Evolutionary conservation across 2,329 filamentous ascomycete genomes (phyloP), one percentile per base, ranked within the genome.

Genomic region (Plectosphaerella plurivora): DNA sequence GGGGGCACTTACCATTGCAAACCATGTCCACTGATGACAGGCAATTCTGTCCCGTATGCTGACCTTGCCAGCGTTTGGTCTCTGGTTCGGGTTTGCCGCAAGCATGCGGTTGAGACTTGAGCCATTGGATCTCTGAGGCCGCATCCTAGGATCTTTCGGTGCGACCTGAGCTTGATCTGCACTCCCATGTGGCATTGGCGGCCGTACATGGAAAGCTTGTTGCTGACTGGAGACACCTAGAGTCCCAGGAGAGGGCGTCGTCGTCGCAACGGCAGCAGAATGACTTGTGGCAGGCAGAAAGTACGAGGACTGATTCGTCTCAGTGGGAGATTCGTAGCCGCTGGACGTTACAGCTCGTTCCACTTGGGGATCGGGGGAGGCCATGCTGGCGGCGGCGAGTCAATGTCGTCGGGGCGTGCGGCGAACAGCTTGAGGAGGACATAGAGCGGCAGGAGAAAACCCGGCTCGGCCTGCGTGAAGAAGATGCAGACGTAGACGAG

Each of bases 11-110:
- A 72, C 71, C 73, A 79, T 78, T 20, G 88, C 89, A 61, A 91
- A 93, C 77, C 85, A 93, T 0, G 88, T 91, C 89, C 89, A 93
- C 59, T 73, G 73, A 56, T 76, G 75, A 54, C 76, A 81, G 41
- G 71, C 73, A 53, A 82, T 75, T 36, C 79, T 68, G 55, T 81
- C 78, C 37, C 73, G 69, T 47, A 81, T 60, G 15, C 75, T 67
- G 45, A 79, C 67, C 45, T 67, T 72, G n/a, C 55, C 62, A 1
- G 36, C 49, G 10, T 57, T 49, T 3, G 49, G 45, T 14, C 55
- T 47, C 44, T 63, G 66, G 49, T 65, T 63, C 15, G n/a, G 10
- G n/a, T 63, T 62, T 37, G 65, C 28, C 28, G 28, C 64, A 35
- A 73, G 61, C 53, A 72, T 61, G 54, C 67, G 61, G 36, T 71